These are phyloP conservation scores for Porphyrellus cyaneotinctus DNA, from an alignment of 768 basidiomycete species.

Conservation along the genomic window DNA sequence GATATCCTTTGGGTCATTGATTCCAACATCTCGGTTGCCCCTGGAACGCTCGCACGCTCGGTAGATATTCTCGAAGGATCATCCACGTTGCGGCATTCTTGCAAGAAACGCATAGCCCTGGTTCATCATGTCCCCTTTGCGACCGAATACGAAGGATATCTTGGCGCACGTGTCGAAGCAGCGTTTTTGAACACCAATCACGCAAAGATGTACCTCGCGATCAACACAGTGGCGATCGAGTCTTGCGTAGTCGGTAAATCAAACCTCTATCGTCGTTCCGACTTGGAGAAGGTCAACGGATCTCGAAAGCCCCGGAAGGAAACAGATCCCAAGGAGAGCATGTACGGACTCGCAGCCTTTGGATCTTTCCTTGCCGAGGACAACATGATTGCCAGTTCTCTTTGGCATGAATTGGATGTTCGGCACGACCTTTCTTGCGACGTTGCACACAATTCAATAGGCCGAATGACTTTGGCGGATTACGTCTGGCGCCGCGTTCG, in stretches of 20 bases:
- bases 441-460: conserved; percentile 83
- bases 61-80: conserved; percentile 67
- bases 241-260: conserved; percentile 98
- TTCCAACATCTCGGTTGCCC: conserved; percentile 81
- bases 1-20: conserved; percentile 97
- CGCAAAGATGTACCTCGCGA: conserved; percentile 96
- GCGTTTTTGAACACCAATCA: conserved; percentile 97
- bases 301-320: conserved; percentile 47
- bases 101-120: conserved; percentile 60
- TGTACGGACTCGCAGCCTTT: conserved; percentile 69
- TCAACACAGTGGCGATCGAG: conserved; percentile 83
- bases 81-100: conserved; percentile 31
- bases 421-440: conserved; percentile 90
- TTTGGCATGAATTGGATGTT: conserved; percentile 91
- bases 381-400: conserved; percentile 89
- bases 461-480: conserved; percentile 78
- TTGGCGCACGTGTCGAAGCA: conserved; percentile 86
- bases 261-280: conserved; percentile 87
- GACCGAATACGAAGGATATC: conserved; percentile 55
- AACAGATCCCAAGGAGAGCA: conserved; percentile 19
- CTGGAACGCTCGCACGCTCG: conserved; percentile 77
- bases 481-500: conserved; percentile 88
- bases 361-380: conserved; percentile 93
- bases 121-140: conserved; percentile 97
- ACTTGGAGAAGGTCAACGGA: conserved; percentile 72